phyloP scores from a whole-genome alignment of 106 monocot species.

The Hemerocallis citrina region DNA sequence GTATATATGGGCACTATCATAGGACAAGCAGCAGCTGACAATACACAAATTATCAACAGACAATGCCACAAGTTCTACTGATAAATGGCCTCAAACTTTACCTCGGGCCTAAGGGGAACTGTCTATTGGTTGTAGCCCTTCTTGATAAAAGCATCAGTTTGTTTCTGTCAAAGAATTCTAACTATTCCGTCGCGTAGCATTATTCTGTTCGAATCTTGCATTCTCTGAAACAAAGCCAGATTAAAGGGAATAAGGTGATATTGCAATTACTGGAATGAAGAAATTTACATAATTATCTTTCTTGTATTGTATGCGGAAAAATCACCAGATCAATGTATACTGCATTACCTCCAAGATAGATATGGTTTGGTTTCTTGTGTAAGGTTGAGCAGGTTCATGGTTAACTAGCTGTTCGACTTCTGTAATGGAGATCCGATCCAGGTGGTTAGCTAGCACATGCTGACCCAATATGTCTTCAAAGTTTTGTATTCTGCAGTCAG shows the following conservation, averaged over 20 bases:
- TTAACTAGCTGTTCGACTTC: conserved; percentile 77
- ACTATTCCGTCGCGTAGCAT: conserved; percentile 79
- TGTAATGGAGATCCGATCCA: conserved; percentile 71
- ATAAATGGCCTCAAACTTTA: no score
- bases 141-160: no score
- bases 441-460: conserved; percentile 60
- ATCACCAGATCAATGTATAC: not conserved
- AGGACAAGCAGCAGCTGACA: no score
- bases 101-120: no score
- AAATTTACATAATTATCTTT: no score
- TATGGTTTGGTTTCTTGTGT: conserved; percentile 44
- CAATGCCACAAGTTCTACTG: no score
- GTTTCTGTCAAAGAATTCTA: conserved; percentile 47
- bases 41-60: no score
- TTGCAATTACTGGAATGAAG: no score
- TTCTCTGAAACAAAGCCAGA: conserved; percentile 39
- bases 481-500: conserved; percentile 41
- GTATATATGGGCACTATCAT: no score
- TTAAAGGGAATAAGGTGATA: not conserved
- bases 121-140: no score
- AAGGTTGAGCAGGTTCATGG: conserved; percentile 34
- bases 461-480: conserved; percentile 72
- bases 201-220: conserved; percentile 86
- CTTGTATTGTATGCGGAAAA: not conserved
- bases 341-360: conserved; percentile 71